Conservation (phyloP, 2,329 filamentous ascomycete genomes). For the Colletotrichum tamarilloi region DNA sequence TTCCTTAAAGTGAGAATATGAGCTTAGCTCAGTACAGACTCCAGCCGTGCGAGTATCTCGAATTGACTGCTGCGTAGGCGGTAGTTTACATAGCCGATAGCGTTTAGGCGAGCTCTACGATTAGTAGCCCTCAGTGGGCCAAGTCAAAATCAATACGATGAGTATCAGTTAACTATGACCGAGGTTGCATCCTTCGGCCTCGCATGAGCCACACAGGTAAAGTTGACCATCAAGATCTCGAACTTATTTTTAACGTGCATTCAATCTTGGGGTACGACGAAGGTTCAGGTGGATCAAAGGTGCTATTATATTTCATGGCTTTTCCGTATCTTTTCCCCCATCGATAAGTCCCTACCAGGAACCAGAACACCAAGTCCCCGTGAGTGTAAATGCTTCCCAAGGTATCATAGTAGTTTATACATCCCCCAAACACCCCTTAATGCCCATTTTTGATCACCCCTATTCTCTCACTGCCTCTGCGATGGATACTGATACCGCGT, state of each 20-base stretch:
- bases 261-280: neutral
- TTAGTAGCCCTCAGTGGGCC: neutral
- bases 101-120: neutral
- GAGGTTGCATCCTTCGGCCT: neutral
- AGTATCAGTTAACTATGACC: neutral
- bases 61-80: neutral
- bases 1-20: neutral
- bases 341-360: neutral
- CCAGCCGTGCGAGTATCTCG: neutral
- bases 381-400: neutral
- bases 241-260: neutral
- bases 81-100: no score
- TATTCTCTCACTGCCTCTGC: neutral
- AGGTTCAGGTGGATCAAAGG: neutral
- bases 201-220: neutral
- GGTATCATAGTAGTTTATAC: neutral
- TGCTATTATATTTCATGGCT: neutral
- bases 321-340: neutral
- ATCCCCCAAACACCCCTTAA: neutral
- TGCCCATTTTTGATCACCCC: neutral
- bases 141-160: neutral
- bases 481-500: slow-evolving; percentile 11
- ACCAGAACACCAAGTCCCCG: neutral
- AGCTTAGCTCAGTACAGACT: neutral
- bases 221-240: no score